A percentile compares a stretch with the other conserved stretches of the same genome.
phyloP scores from a whole-genome alignment of 805 yeast genomes.

The Kodamaea hsintzibuensis region DNA sequence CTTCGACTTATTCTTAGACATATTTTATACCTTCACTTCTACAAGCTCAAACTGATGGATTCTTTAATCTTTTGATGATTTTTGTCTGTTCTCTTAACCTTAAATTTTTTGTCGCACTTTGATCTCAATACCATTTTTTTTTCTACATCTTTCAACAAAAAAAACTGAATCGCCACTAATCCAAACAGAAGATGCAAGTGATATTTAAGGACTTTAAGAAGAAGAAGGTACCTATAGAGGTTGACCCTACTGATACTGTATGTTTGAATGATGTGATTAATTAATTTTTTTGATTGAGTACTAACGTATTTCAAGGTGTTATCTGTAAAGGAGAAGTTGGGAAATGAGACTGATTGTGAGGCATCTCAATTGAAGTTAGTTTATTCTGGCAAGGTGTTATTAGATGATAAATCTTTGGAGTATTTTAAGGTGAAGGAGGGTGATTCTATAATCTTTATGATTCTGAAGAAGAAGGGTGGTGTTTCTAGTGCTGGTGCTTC shows the following conservation, averaged over 20 bases:
- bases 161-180: slow-evolving; percentile 2
- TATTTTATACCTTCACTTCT: neutral
- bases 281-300: neutral
- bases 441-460: slow-evolving; percentile 92
- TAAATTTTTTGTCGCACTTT: neutral
- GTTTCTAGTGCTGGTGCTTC: neutral
- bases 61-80: too few relatives aligned
- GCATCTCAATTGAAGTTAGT: slow-evolving; percentile 81
- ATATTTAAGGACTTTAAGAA: slow-evolving; percentile 91
- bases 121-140: neutral
- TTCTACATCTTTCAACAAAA: neutral
- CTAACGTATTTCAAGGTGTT: slow-evolving; percentile 42
- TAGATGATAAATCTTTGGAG: slow-evolving; percentile 74
- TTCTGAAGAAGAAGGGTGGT: slow-evolving; percentile 47
- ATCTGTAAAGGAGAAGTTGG: slow-evolving; percentile 73
- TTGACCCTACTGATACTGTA: slow-evolving; percentile 47
- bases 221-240: slow-evolving; percentile 78
- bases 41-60: neutral
- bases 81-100: too few relatives aligned
- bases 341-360: slow-evolving; percentile 66
- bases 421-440: slow-evolving; percentile 76
- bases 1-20: slow-evolving; percentile 8
- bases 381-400: slow-evolving; percentile 87
- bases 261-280: neutral
- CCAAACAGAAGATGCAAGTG: slow-evolving; percentile 57